Percentiles rank a stretch among this genome's conserved stretches.
Conservation (phyloP, 768 basidiomycete genomes). For the Kwoniella mangroviensis region DNA sequence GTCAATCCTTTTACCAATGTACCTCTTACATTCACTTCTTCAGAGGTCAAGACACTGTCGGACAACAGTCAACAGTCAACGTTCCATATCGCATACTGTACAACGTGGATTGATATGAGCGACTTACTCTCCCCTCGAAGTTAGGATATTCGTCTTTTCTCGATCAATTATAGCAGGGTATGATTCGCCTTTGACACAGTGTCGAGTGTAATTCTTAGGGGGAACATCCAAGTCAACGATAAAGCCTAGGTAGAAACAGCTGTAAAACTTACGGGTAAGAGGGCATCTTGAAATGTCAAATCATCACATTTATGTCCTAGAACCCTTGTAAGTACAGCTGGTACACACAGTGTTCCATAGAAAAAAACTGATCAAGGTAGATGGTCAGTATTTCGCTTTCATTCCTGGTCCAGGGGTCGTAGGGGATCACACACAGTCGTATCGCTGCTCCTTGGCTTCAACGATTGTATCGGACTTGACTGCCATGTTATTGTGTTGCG, state of each 20-base stretch:
- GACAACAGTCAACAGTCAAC: background rate
- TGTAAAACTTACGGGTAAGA: conserved; percentile 67
- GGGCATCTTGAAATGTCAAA: conserved; percentile 72
- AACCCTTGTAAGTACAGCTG: conserved; percentile 76
- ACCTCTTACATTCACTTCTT: conserved; percentile 76
- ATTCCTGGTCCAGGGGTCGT: too few species aligned
- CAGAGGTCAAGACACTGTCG: conserved; percentile 40
- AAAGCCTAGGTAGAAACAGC: background rate
- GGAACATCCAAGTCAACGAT: too few species aligned
- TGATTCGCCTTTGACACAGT: conserved; percentile 75
- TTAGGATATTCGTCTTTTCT: conserved; percentile 61
- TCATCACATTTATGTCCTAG: conserved; percentile 70
- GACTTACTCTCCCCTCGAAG: conserved; percentile 50
- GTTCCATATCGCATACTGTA: too few species aligned
- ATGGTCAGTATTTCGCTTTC: background rate
- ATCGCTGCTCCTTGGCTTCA: conserved; percentile 14
- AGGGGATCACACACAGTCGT: conserved; percentile 24
- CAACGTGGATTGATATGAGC: background rate
- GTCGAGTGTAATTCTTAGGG: conserved; percentile 74
- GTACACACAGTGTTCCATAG: conserved; percentile 90
- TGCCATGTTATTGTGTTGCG: conserved; percentile 2
- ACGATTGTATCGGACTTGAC: background rate
- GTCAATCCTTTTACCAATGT: conserved; percentile 77
- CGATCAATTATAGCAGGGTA: conserved; percentile 83
- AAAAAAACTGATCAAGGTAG: conserved; percentile 64